phyloP scores from a whole-genome alignment of 2,329 filamentous ascomycete genomes.

The Pseudocercospora eumusae region DNA sequence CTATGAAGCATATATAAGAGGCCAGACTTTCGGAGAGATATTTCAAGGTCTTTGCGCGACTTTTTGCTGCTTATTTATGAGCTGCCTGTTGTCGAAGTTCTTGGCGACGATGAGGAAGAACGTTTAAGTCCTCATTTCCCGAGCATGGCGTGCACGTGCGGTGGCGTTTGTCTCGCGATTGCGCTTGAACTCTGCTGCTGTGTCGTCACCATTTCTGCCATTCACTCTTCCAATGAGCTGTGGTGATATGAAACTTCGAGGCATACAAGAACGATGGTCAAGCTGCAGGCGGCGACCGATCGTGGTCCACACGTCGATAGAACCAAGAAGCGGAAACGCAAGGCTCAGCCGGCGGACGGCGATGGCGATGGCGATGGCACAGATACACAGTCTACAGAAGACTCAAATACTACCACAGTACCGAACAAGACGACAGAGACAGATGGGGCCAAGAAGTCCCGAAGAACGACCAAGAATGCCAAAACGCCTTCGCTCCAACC shows the following conservation, averaged over 20 bases:
- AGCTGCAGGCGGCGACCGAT: slow-evolving; percentile 51
- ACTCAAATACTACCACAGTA: slow-evolving; percentile 44
- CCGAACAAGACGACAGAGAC: slow-evolving; percentile 60
- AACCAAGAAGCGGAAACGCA: slow-evolving; percentile 24
- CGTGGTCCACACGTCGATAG: slow-evolving; percentile 19
- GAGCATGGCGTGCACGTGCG: background rate
- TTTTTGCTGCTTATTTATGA: slow-evolving; percentile 11
- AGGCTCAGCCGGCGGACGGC: slow-evolving; percentile 9
- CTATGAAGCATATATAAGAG: background rate
- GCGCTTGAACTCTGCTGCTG: background rate
- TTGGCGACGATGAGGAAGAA: background rate
- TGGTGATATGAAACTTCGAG: slow-evolving; percentile 5
- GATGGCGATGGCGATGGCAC: slow-evolving; percentile 16
- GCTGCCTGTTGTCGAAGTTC: background rate
- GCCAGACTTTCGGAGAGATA: background rate
- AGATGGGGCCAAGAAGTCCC: slow-evolving; percentile 58
- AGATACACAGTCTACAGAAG: slow-evolving; percentile 11
- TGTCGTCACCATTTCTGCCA: slow-evolving; percentile 8
- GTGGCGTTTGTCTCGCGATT: background rate
- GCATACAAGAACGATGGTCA: slow-evolving; percentile 42
- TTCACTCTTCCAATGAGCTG: background rate
- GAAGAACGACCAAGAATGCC: slow-evolving; percentile 46
- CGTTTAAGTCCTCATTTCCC: slow-evolving; percentile 1
- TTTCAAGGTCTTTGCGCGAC: slow-evolving; percentile 2
- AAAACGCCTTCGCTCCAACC: slow-evolving; percentile 45